phyloP scores from a whole-genome alignment of 75 land plant species.

The Azolla pinnata region DNA sequence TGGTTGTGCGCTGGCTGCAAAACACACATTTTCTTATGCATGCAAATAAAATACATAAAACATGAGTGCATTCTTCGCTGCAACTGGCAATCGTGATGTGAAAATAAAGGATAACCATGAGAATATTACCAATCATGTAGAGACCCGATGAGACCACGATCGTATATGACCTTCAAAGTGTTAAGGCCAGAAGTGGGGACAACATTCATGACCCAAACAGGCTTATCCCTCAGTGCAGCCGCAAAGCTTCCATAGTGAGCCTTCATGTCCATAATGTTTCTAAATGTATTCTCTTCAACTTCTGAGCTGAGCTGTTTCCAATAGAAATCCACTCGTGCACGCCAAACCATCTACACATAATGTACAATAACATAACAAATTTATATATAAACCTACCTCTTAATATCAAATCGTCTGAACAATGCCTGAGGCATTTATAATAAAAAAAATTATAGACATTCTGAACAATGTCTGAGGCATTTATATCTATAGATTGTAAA shows the following conservation, averaged over 20 bases:
- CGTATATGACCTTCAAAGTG: constrained; percentile 62
- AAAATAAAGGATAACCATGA: neutral
- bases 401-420: neutral
- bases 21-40: neutral
- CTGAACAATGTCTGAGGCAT: too few species aligned
- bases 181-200: constrained; percentile 67
- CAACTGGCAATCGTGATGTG: too few species aligned
- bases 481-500: too few species aligned
- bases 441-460: neutral
- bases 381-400: neutral
- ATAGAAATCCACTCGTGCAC: constrained; percentile 52
- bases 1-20: too few species aligned
- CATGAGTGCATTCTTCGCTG: neutral
- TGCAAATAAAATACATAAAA: neutral
- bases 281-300: constrained; percentile 34
- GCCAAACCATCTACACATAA: constrained; percentile 55
- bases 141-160: constrained; percentile 77
- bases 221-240: constrained; percentile 57
- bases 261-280: constrained; percentile 94
- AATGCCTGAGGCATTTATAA: neutral
- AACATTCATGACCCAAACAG: constrained; percentile 96
- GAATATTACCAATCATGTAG: constrained; percentile 61
- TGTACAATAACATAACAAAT: neutral
- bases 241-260: constrained; percentile 80
- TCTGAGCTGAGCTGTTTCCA: constrained; percentile 54